Conservation (phyloP, 2,329 filamentous ascomycete genomes). For the Byssothecium circinans region DNA sequence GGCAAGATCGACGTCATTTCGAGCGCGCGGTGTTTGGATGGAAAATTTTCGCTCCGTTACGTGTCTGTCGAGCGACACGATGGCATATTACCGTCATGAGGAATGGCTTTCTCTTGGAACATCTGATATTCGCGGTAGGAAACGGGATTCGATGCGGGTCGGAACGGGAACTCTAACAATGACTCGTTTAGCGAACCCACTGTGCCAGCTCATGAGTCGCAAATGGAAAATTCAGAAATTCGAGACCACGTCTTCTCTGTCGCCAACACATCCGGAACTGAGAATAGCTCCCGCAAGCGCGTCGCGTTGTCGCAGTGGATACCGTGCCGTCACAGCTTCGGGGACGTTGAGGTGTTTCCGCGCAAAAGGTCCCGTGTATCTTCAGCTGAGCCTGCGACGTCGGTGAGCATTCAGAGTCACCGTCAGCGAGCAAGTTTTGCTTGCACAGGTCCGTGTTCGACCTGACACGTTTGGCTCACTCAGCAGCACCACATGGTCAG, state of each 20-base stretch:
- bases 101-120: neutral
- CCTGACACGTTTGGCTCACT: neutral
- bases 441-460: neutral
- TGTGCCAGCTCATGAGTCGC: neutral
- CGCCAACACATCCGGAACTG: neutral
- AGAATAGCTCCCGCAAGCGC: neutral
- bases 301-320: neutral
- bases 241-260: neutral
- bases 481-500: neutral
- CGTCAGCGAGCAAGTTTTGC: neutral
- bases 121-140: neutral
- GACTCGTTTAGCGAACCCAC: neutral
- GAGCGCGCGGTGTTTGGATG: neutral
- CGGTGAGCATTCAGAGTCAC: neutral
- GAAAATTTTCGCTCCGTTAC: neutral
- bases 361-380: neutral
- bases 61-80: neutral
- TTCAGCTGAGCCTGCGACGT: neutral
- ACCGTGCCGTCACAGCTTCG: neutral
- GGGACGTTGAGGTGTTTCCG: neutral
- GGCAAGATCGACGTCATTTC: no score
- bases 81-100: no score
- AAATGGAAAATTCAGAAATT: neutral
- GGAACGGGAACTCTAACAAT: neutral
- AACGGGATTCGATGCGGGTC: neutral